Conservation (phyloP, 2,329 filamentous ascomycete genomes). For the Orbilia quercus region DNA sequence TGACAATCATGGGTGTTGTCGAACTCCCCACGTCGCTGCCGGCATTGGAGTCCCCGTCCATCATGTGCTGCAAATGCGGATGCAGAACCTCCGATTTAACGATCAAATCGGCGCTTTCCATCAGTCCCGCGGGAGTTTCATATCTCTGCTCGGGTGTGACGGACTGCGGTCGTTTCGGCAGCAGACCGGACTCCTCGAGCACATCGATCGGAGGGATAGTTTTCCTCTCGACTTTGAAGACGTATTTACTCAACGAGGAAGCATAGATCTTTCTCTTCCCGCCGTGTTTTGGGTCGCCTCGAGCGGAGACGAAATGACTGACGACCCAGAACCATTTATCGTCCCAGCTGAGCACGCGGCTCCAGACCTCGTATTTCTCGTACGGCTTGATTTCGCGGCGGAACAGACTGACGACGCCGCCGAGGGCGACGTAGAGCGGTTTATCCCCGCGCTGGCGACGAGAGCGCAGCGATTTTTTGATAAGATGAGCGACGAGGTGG, state of each 20-base stretch:
- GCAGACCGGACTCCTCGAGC: slow-evolving; percentile 75
- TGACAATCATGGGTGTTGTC: slow-evolving; percentile 18
- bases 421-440: slow-evolving; percentile 66
- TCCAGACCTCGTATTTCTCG: slow-evolving; percentile 78
- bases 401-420: slow-evolving; percentile 79
- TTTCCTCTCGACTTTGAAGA: slow-evolving; percentile 81
- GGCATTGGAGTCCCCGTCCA: slow-evolving; percentile 42
- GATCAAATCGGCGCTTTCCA: slow-evolving; percentile 52
- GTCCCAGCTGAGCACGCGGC: slow-evolving; percentile 77
- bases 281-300: slow-evolving; percentile 64
- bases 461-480: slow-evolving; percentile 58
- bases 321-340: slow-evolving; percentile 83
- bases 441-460: slow-evolving; percentile 53
- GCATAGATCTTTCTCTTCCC: slow-evolving; percentile 76
- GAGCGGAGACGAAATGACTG: slow-evolving; percentile 74
- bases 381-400: slow-evolving; percentile 78
- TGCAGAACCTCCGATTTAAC: slow-evolving; percentile 51
- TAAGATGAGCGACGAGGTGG: slow-evolving; percentile 78
- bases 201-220: slow-evolving; percentile 85
- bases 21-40: slow-evolving; percentile 42
- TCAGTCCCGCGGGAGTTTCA: slow-evolving; percentile 32
- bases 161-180: slow-evolving; percentile 76
- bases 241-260: slow-evolving; percentile 80
- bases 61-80: slow-evolving; percentile 48
- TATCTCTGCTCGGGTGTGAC: slow-evolving; percentile 4